Conservation (phyloP, 225 moss, liverwort and hornwort genomes). For the Takakia lepidozioides region DNA sequence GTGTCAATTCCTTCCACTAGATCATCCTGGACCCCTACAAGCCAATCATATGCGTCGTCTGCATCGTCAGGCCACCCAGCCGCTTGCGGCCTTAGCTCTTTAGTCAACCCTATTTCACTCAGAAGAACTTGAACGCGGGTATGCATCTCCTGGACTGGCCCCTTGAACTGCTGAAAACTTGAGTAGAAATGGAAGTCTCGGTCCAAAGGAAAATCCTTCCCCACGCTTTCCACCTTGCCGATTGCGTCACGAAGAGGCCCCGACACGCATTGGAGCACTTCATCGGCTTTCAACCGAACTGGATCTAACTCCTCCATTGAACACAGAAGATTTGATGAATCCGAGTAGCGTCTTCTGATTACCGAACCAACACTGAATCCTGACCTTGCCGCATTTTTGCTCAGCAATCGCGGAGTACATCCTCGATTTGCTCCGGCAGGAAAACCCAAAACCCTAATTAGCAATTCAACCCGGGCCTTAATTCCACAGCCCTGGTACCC, state of each 20-base stretch:
- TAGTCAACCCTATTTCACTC: conserved; percentile 41
- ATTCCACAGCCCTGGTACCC: too few species aligned
- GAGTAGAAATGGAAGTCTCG: conserved; percentile 87
- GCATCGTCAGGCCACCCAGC: conserved; percentile 47
- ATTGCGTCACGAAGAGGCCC: conserved; percentile 36
- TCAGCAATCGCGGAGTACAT: too few species aligned
- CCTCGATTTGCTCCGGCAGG: too few species aligned
- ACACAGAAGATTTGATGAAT: too few species aligned
- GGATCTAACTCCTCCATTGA: too few species aligned
- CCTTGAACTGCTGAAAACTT: conserved; percentile 71
- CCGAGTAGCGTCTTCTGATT: too few species aligned
- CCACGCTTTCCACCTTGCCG: conserved; percentile 33
- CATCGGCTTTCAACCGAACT: conserved; percentile 25
- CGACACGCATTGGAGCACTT: conserved; percentile 32
- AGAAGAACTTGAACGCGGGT: conserved; percentile 39
- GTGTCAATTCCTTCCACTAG: conserved; percentile 73
- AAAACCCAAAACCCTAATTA: too few species aligned
- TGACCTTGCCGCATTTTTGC: too few species aligned
- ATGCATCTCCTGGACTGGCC: conserved; percentile 41
- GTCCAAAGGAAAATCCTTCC: conserved; percentile 44
- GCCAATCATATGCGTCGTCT: conserved; percentile 84
- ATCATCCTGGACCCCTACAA: conserved; percentile 83
- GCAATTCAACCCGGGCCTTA: too few species aligned
- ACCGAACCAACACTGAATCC: too few species aligned
- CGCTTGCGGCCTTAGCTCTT: conserved; percentile 28